Base-by-base conservation (phyloP, 163 green algal species). In the Trebouxiophyceae sp. region DNA sequence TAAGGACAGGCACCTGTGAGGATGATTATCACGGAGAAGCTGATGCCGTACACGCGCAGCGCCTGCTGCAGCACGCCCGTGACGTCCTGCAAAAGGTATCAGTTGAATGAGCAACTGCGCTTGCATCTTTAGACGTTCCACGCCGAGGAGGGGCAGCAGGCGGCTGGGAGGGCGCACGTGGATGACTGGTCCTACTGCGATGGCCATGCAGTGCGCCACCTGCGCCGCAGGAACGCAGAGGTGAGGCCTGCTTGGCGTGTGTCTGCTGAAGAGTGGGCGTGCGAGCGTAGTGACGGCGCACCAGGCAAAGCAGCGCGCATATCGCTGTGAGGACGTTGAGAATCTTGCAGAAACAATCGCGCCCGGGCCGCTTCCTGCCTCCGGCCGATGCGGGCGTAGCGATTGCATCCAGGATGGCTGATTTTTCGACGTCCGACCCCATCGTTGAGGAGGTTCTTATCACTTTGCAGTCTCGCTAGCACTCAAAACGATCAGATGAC, bases 401-500 rank as follows among this genome's bases (percentile, higher is more conserved):
- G 19, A 50, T 16, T 50, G n/a, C n/a, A n/a, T 50, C 39, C 39
- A 50, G 39, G 19, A 50, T 50, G 12, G 39, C 19, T 16, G 39
- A 16, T 50, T 50, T 50, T 16, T 50, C 39, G 19, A 50, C 39
- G 19, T 50, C 39, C 12, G 39, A 50, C 19, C 39, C 39, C 39
- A 50, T 50, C 19, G 12, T 50, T 16, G n/a, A n/a, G n/a, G n/a
- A n/a, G n/a, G n/a, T n/a, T n/a, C n/a, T n/a, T n/a, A n/a, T n/a
- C n/a, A n/a, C n/a, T n/a, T n/a, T n/a, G n/a, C n/a, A n/a, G n/a
- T n/a, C 39, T 50, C 12, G 39, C 19, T 12, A 50, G 39, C 12
- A 50, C 39, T 50, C 12, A 50, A 50, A 50, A n/a, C 39, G 39
- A 50, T 50, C 39, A 50, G 39, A 50, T 50, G 12, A 50, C 39